Conservation (phyloP, 2,329 filamentous ascomycete species). For the Pseudogymnoascus sp. region DNA sequence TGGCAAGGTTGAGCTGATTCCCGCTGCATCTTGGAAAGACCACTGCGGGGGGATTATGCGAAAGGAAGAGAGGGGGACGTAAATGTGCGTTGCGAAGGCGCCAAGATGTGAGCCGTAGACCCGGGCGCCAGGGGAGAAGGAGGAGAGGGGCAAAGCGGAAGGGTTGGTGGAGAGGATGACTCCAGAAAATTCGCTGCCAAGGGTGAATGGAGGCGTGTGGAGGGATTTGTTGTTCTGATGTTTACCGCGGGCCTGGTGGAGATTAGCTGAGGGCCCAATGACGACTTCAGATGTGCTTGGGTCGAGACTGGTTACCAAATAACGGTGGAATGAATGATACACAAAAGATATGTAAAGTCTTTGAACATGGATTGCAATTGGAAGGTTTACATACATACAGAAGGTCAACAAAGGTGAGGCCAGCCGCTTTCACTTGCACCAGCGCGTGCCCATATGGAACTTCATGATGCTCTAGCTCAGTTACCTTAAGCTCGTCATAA, state of each 20-base stretch:
- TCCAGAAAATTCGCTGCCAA: constrained; percentile 55
- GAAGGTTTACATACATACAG: constrained; percentile 37
- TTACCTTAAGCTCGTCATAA: constrained; percentile 28
- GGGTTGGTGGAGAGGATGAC: constrained; percentile 38
- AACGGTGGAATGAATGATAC: neutral
- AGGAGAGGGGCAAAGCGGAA: constrained; percentile 28
- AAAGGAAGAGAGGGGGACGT: constrained; percentile 31
- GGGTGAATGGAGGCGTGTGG: constrained; percentile 47
- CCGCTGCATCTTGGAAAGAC: constrained; percentile 42
- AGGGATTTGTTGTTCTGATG: constrained; percentile 54
- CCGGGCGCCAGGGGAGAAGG: constrained; percentile 38
- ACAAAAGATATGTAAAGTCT: neutral
- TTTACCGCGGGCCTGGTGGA: constrained; percentile 39
- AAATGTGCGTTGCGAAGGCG: constrained; percentile 44
- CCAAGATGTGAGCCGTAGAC: constrained; percentile 47
- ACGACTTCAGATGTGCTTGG: neutral
- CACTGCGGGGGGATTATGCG: constrained; percentile 38
- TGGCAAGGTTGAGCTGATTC: constrained; percentile 43
- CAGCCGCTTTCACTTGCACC: constrained; percentile 44
- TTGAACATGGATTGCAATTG: neutral
- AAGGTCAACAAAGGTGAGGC: constrained; percentile 52
- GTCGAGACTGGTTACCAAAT: neutral
- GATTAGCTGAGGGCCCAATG: neutral
- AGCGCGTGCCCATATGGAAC: constrained; percentile 32
- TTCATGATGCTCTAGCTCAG: constrained; percentile 27